Conservation (phyloP, 768 basidiomycete genomes). For the Macrolepiota dolichaula region DNA sequence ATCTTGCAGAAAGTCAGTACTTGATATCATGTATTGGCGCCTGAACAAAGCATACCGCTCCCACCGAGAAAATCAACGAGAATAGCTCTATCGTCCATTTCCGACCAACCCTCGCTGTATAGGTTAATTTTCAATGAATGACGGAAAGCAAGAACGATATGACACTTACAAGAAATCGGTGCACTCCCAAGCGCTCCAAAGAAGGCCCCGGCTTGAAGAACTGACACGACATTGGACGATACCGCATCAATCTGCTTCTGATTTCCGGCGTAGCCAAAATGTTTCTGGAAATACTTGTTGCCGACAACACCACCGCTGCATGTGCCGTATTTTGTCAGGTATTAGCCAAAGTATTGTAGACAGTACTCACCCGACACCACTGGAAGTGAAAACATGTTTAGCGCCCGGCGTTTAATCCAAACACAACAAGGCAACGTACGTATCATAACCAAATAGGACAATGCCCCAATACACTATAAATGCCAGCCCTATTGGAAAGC, state of each 20-base stretch:
- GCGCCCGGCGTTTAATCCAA: background rate
- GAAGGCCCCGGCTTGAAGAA: conserved; percentile 85
- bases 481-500: conserved; percentile 51
- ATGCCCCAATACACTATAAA: conserved; percentile 78
- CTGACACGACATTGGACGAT: conserved; percentile 84
- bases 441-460: conserved; percentile 80
- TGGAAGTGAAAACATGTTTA: conserved; percentile 8
- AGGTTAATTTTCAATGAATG: background rate
- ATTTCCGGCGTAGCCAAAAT: conserved; percentile 52
- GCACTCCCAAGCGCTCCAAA: conserved; percentile 80
- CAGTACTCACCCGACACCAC: conserved; percentile 22
- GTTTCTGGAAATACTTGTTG: conserved; percentile 53
- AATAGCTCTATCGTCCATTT: conserved; percentile 60
- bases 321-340: background rate
- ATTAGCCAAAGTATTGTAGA: background rate
- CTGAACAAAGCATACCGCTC: conserved; percentile 53
- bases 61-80: conserved; percentile 61
- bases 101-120: conserved; percentile 62
- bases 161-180: conserved; percentile 56
- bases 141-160: background rate
- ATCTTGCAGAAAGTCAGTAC: conserved; percentile 37
- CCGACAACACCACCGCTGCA: conserved; percentile 69
- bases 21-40: background rate
- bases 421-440: conserved; percentile 36
- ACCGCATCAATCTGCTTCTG: conserved; percentile 46